A percentile compares a stretch with the other conserved stretches of the same genome.
These are phyloP conservation scores for Diaporthe aspalathi DNA, from an alignment of 2,329 filamentous ascomycete genomes.

Conservation along the genomic window DNA sequence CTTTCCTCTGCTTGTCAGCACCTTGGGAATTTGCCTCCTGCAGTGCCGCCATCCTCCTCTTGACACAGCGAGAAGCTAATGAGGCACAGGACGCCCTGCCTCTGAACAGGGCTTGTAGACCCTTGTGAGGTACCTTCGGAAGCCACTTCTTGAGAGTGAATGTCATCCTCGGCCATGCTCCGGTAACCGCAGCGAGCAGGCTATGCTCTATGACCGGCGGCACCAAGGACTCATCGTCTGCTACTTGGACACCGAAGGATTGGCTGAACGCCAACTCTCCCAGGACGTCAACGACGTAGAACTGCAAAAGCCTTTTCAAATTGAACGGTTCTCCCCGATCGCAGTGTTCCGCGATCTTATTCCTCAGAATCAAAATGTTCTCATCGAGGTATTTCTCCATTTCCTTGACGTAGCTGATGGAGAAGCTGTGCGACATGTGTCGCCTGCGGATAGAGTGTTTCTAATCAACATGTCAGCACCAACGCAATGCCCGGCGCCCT, in stretches of 20 bases:
- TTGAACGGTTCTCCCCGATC: background rate
- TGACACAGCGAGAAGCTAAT: constrained; percentile 13
- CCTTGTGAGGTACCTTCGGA: background rate
- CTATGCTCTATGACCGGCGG: constrained; percentile 50
- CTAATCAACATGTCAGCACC: background rate
- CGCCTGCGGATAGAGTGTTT: constrained; percentile 43
- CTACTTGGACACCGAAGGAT: constrained; percentile 9
- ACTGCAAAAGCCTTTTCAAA: constrained; percentile 1
- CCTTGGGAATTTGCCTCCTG: background rate
- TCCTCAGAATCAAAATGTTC: background rate
- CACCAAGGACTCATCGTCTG: constrained; percentile 44
- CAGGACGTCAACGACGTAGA: constrained; percentile 4
- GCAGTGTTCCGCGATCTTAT: background rate
- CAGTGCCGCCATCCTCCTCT: background rate
- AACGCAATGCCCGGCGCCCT: no score
- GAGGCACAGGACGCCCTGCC: constrained; percentile 1
- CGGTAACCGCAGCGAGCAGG: constrained; percentile 46
- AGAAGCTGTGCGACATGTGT: constrained; percentile 50
- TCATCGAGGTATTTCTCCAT: constrained; percentile 48
- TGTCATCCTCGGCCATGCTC: constrained; percentile 46
- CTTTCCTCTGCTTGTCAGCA: constrained; percentile 42
- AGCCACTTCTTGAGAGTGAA: constrained; percentile 44
- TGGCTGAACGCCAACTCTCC: constrained; percentile 12
- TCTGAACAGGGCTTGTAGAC: background rate
- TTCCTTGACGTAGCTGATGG: constrained; percentile 48